Evolutionary conservation across 495 filamentous ascomycete species (phyloP), one percentile per base, ranked within the genome.

Genomic region (Hypoxylon intermedium): DNA sequence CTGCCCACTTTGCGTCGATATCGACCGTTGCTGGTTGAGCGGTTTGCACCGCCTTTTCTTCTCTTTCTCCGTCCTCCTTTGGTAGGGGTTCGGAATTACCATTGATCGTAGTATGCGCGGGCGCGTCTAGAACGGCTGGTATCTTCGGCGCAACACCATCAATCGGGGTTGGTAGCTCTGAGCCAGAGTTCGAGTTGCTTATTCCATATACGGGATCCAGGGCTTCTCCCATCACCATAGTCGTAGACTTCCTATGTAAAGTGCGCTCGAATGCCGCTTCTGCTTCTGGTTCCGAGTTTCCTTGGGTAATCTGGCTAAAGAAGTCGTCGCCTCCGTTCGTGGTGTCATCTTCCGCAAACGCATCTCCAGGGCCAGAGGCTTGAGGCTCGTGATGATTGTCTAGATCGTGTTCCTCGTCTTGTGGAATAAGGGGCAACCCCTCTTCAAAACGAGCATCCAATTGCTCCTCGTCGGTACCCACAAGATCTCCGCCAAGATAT

Each of bases 1-100:
- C 90, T 63, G 91, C 79, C 94, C 94, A 97, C 60, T 87, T 84
- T 1, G 88, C 89, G 41, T 89, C 87, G 5, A 94, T 73, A 62
- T 94, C 88, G 23, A 11, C 13, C 5, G 45, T 2, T 19, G 52
- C 53, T 24, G 53, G 52, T 38, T 60, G 34, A 12, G 52, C 40
- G 11, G n/a, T n/a, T n/a, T n/a, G n/a, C n/a, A n/a, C n/a, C n/a
- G n/a, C n/a, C n/a, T n/a, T n/a, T n/a, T 45, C 38, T 2, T 38
- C 28, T 0, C 24, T 44, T 16, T 42, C 72, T 28, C 3, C 24
- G 3, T 7, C 24, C 4, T 65, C 56, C 23, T 72, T 65, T 15
- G 59, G 41, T 37, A 53, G 33, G 19, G 58, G 6, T 63, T 75
- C 74, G 11, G 71, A 70, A 33, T 69, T 67, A 18, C 68, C 71